A percentile compares a stretch with the other conserved stretches of the same genome.
Evolutionary conservation across 306 rosid genomes (phyloP).

Genomic region (Cucurbita pepo): DNA sequence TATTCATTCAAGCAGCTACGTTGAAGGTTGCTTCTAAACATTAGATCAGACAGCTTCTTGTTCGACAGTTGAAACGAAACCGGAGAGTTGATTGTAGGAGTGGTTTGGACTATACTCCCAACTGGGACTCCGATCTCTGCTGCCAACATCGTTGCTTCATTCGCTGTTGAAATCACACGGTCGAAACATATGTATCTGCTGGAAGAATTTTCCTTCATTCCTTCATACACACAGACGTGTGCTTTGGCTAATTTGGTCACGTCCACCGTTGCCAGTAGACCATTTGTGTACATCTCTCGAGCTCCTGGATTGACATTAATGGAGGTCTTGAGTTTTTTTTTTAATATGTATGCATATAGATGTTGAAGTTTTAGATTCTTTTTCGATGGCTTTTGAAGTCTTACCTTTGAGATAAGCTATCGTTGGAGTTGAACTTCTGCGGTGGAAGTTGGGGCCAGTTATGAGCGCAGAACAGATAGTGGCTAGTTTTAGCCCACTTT

Average conservation of each 20-base stretch:
- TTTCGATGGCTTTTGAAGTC: background rate
- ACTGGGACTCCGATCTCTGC: conserved; percentile 17
- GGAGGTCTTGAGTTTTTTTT: background rate
- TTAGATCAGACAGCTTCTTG: conserved; percentile 36
- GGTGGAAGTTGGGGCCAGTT: conserved; percentile 49
- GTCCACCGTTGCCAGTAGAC: conserved; percentile 60
- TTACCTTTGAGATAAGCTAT: conserved; percentile 89
- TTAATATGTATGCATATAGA: background rate
- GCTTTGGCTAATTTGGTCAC: conserved; percentile 51
- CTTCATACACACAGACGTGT: conserved; percentile 48
- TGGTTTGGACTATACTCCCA: conserved; percentile 32
- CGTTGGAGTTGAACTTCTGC: conserved; percentile 51
- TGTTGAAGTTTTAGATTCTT: background rate
- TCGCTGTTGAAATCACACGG: conserved; percentile 14
- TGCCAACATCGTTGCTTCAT: conserved; percentile 43
- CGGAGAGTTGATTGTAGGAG: background rate
- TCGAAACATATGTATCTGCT: conserved; percentile 81
- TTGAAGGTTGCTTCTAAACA: conserved; percentile 28
- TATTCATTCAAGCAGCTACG: conserved; percentile 20
- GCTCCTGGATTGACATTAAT: conserved; percentile 37
- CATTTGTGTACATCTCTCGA: conserved; percentile 46
- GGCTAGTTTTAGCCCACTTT: conserved; percentile 46
- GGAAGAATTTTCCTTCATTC: conserved; percentile 29
- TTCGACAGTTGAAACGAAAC: conserved; percentile 33
- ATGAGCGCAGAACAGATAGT: conserved; percentile 69